phyloP scores from a whole-genome alignment of 2,329 filamentous ascomycete genomes.

The Fusarium nodosum region DNA sequence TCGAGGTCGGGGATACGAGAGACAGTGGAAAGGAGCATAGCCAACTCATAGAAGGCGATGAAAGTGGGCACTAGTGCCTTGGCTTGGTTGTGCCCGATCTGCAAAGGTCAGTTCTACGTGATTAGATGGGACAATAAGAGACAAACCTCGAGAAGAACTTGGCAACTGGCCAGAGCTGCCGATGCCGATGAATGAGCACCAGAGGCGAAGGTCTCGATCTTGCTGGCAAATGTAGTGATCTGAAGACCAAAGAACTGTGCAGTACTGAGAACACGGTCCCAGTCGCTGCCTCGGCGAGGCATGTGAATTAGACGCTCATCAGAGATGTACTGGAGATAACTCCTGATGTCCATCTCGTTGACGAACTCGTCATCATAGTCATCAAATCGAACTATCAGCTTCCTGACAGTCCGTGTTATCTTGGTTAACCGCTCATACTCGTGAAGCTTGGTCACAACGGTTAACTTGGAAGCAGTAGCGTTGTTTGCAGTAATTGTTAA shows the following conservation, averaged over 20 bases:
- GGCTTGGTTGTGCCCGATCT: conserved; percentile 58
- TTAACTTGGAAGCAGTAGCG: background rate
- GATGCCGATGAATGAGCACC: conserved; percentile 44
- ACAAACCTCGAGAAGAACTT: conserved; percentile 57
- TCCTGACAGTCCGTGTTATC: conserved; percentile 37
- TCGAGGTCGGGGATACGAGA: conserved; percentile 56
- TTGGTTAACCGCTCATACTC: conserved; percentile 34
- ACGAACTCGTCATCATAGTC: conserved; percentile 45
- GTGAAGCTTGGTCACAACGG: conserved; percentile 6
- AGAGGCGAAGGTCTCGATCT: conserved; percentile 48
- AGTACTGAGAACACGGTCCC: conserved; percentile 58
- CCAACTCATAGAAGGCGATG: conserved; percentile 56
- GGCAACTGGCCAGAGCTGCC: conserved; percentile 56
- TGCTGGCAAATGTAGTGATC: conserved; percentile 54
- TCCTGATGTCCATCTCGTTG: conserved; percentile 38
- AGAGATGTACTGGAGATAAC: conserved; percentile 56
- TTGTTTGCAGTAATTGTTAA: conserved; percentile 1
- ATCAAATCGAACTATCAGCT: conserved; percentile 36
- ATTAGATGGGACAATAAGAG: fast-evolving
- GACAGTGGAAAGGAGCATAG: conserved; percentile 55
- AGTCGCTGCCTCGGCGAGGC: conserved; percentile 57
- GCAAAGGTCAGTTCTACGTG: background rate
- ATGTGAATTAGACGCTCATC: conserved; percentile 59
- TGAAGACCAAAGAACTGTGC: conserved; percentile 60
- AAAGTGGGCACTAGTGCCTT: conserved; percentile 57